phyloP scores from a whole-genome alignment of 768 basidiomycete genomes.

The Pholiota conissans region DNA sequence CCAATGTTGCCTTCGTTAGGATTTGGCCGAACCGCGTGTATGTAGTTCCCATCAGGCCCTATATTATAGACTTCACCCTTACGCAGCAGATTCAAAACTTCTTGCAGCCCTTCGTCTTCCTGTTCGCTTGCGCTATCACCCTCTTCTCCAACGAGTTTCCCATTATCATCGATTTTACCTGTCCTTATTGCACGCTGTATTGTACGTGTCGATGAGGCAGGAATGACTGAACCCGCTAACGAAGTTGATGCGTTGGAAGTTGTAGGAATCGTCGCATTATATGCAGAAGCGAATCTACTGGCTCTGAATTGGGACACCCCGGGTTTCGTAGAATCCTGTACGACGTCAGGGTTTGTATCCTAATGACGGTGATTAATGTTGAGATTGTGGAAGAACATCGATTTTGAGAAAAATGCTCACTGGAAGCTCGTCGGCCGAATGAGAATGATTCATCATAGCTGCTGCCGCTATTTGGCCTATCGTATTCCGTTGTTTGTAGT shows the following conservation, averaged over 20 bases:
- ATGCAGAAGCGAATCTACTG: slow-evolving; percentile 49
- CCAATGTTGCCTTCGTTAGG: not conserved
- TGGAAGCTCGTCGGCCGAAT: slow-evolving; percentile 39
- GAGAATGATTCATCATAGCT: slow-evolving; percentile 48
- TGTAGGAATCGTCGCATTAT: slow-evolving; percentile 35
- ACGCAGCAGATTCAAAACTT: slow-evolving; percentile 50
- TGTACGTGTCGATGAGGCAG: slow-evolving; percentile 45
- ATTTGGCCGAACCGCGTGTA: slow-evolving; percentile 25
- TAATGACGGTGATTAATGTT: slow-evolving; percentile 3
- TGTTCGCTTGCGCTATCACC: slow-evolving; percentile 59
- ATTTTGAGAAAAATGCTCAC: slow-evolving; percentile 40
- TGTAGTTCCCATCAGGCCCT: slow-evolving; percentile 43
- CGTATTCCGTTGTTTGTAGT: slow-evolving; percentile 58
- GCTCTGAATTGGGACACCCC: slow-evolving; percentile 68
- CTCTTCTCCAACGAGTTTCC: slow-evolving; percentile 50
- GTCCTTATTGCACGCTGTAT: slow-evolving; percentile 52
- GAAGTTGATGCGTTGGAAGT: slow-evolving; percentile 28
- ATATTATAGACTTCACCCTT: slow-evolving; percentile 54
- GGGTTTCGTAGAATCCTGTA: slow-evolving; percentile 36
- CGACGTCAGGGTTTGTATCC: slow-evolving; percentile 10
- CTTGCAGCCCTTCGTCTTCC: slow-evolving; percentile 48
- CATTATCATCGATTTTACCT: slow-evolving; percentile 53
- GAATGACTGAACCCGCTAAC: slow-evolving; percentile 41
- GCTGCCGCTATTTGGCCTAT: slow-evolving; percentile 55
- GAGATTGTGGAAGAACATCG: not conserved